These are phyloP conservation scores for Saccharomycodes ludwigii DNA, from an alignment of 805 yeast genomes.

Conservation along the genomic window DNA sequence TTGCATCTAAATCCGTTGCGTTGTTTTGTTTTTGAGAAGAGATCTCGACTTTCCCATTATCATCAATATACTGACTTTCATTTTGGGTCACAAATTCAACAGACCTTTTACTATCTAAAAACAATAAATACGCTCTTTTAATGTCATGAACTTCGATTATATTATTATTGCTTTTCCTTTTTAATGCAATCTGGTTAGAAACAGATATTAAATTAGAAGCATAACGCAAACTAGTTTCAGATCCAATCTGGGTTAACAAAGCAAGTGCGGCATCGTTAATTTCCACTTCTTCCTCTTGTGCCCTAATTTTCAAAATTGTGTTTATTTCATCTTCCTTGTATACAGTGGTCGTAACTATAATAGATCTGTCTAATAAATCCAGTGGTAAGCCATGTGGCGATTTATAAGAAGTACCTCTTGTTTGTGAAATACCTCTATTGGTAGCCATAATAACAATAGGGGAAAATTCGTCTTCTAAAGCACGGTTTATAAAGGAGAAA, in stretches of 20 bases:
- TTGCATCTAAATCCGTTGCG: constrained; percentile 21
- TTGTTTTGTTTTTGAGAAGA: constrained; percentile 20
- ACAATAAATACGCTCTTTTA: constrained; percentile 75
- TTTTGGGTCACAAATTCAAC: constrained; percentile 72
- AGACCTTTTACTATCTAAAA: constrained; percentile 81
- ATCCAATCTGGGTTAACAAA: constrained; percentile 77
- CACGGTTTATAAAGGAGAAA: constrained; percentile 89
- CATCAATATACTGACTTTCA: constrained; percentile 60
- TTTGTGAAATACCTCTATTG: constrained; percentile 86
- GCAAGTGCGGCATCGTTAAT: constrained; percentile 73
- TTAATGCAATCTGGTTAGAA: constrained; percentile 72
- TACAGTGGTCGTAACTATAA: constrained; percentile 75
- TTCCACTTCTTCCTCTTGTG: constrained; percentile 89
- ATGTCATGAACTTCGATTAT: constrained; percentile 69
- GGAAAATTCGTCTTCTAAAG: constrained; percentile 90
- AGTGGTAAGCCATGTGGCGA: constrained; percentile 97
- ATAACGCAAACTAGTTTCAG: constrained; percentile 83
- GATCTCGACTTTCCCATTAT: constrained; percentile 58
- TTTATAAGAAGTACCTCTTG: constrained; percentile 86
- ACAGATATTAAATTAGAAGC: constrained; percentile 87
- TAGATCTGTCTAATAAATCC: constrained; percentile 86
- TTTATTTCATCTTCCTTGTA: constrained; percentile 77
- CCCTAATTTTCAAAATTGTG: constrained; percentile 77
- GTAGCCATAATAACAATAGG: constrained; percentile 98
- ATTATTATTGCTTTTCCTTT: constrained; percentile 48